These are phyloP conservation scores for Trichothecium sympodiale DNA, from an alignment of 2,329 filamentous ascomycete species.

Conservation along the genomic window DNA sequence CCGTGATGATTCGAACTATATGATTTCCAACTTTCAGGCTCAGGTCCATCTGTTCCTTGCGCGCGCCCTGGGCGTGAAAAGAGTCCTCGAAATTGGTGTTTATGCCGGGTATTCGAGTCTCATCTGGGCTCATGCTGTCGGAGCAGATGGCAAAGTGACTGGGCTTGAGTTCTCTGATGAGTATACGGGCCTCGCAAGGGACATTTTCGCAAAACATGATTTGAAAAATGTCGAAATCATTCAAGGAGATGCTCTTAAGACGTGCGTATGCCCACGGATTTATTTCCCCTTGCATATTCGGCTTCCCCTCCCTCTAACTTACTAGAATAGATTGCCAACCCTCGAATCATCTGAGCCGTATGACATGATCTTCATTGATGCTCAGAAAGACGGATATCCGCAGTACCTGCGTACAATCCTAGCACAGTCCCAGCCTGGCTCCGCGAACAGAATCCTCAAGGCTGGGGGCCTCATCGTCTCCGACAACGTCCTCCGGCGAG, in stretches of 20 bases:
- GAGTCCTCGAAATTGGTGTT: conserved; percentile 37
- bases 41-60: conserved; percentile 30
- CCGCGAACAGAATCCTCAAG: conserved; percentile 29
- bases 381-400: conserved; percentile 40
- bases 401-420: conserved; percentile 35
- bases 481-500: conserved; percentile 41
- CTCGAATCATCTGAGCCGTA: conserved; percentile 30
- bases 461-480: conserved; percentile 39
- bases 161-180: conserved; percentile 33
- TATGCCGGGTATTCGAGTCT: conserved; percentile 38
- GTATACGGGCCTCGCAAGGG: conserved; percentile 28
- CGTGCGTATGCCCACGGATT: no score
- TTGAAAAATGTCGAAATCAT: conserved; percentile 34
- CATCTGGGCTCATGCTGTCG: conserved; percentile 35
- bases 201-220: conserved; percentile 25
- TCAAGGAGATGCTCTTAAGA: conserved; percentile 33
- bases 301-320: background rate
- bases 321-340: conserved; percentile 15
- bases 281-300: no score
- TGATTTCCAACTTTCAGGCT: conserved; percentile 30
- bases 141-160: conserved; percentile 28
- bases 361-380: conserved; percentile 43
- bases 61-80: conserved; percentile 26
- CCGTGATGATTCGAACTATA: conserved; percentile 20
- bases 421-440: conserved; percentile 26